phyloP scores from a whole-genome alignment of 164 flowering plant species.

The Tetrastigma voinierianum region DNA sequence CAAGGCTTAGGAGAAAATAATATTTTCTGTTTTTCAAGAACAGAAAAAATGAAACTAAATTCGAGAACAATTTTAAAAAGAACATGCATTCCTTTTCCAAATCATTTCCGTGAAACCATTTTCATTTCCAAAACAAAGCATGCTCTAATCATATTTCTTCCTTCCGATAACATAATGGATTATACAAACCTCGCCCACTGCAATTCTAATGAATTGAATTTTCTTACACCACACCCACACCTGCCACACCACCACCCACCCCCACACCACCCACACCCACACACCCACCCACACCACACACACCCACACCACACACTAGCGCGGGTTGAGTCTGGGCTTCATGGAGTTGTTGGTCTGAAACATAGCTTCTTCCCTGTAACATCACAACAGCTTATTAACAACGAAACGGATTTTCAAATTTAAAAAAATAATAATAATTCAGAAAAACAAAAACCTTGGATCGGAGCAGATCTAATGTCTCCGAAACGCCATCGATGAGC shows the following conservation, averaged over 20 bases:
- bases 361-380: conserved; percentile 74
- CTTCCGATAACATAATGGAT: too few species aligned
- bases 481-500: conserved; percentile 77
- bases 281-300: too few species aligned
- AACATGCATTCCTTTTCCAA: too few species aligned
- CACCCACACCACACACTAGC: too few species aligned
- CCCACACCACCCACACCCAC: too few species aligned
- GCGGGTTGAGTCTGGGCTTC: conserved; percentile 83
- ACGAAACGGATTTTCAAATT: not conserved
- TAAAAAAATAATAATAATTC: not conserved
- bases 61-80: too few species aligned
- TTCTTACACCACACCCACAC: too few species aligned
- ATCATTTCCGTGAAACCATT: too few species aligned
- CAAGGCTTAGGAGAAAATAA: too few species aligned
- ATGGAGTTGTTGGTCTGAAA: conserved; percentile 90
- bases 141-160: too few species aligned
- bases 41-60: not conserved
- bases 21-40: not conserved
- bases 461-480: conserved; percentile 71
- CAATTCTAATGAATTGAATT: conserved; percentile 64
- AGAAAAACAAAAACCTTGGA: conserved; percentile 39
- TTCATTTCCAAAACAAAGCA: too few species aligned
- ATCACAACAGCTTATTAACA: not conserved
- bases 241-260: too few species aligned
- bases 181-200: conserved; percentile 61